phyloP scores from a whole-genome alignment of 768 basidiomycete genomes.

The Boletus patriciae region DNA sequence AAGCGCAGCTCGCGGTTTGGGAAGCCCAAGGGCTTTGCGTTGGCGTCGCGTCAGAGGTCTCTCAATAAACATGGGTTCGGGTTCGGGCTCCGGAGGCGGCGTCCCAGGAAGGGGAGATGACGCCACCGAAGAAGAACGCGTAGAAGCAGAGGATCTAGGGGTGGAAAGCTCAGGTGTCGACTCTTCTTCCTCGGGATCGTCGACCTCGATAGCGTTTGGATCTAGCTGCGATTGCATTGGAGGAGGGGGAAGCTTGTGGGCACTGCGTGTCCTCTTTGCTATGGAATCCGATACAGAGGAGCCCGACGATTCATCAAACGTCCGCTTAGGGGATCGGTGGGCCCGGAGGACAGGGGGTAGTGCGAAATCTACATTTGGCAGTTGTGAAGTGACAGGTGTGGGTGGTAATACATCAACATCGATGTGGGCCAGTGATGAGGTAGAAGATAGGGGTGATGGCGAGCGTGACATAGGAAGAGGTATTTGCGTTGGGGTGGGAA shows the following conservation, averaged over 20 bases:
- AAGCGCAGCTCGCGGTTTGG: constrained; percentile 47
- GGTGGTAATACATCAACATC: constrained; percentile 32
- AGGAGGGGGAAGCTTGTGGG: constrained; percentile 25
- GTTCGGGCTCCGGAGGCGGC: constrained; percentile 27
- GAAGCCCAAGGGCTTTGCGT: constrained; percentile 66
- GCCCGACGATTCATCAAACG: constrained; percentile 57
- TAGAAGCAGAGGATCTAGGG: constrained; percentile 30
- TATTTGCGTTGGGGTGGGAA: constrained; percentile 33
- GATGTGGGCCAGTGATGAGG: constrained; percentile 22
- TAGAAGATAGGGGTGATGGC: constrained; percentile 34
- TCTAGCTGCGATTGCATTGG: constrained; percentile 13
- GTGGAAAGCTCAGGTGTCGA: constrained; percentile 47
- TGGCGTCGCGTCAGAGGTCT: constrained; percentile 62
- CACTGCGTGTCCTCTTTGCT: constrained; percentile 38
- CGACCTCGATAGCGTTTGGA: constrained; percentile 24
- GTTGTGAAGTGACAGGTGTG: constrained; percentile 24
- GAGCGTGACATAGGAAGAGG: constrained; percentile 42
- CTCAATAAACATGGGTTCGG: constrained; percentile 14
- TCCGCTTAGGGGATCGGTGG: constrained; percentile 56
- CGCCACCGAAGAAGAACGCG: constrained; percentile 32
- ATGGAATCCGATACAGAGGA: constrained; percentile 36
- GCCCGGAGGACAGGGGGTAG: constrained; percentile 30
- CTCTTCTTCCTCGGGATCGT: constrained; percentile 32
- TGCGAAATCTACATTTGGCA: constrained; percentile 11
- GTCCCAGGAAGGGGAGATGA: constrained; percentile 41